Base-by-base conservation (phyloP, 805 yeast species). In the Candida vartiovaarae region DNA sequence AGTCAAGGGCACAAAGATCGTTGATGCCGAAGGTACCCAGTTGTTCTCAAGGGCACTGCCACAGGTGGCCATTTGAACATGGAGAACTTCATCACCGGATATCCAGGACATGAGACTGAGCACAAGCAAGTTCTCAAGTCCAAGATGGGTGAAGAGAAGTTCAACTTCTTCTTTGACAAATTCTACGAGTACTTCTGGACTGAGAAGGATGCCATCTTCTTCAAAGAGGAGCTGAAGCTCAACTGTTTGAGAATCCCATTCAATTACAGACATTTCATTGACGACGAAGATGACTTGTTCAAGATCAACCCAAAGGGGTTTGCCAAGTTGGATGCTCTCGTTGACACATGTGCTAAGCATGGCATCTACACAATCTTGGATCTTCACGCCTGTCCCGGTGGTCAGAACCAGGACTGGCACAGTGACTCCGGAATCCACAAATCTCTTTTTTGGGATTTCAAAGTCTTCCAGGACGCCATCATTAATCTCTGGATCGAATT, bases 21-120 rank as follows among this genome's bases (percentile, higher is more conserved):
- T 72, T 34, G 74, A 72, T 47, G 61, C 54, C 15, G 53, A 57
- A 9, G 76, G 64, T 6, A 43, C 49, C 62, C 65, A 8, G 64
- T 74, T 5, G 67, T 74, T 20, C 65, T 53, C 78, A 68, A 65
- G 45, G 79, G 78, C 15, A 57, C 74, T 32, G 77, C 75, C 41
- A 64, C 62, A 29, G 78, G 78, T 38, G 76, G 76, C 36, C 75
- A 69, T 46, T 65, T 74, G 47, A 74, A 74, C 56, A 74, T 74
- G 78, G 78, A 74, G 56, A 74, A 74, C 57, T 74, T 74, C 67
- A 74, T 74, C 50, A 74, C 77, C 27, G 78, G 78, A 4, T 74
- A 68, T 48, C 76, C 78, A 8, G 78, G 78, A 3, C 75, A 70
- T 50, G 79, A 74, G 52, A 65, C 74, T 23, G 77, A 74, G 51